phyloP scores from a whole-genome alignment of 225 moss, liverwort and hornwort genomes.

The Takakia lepidozioides region DNA sequence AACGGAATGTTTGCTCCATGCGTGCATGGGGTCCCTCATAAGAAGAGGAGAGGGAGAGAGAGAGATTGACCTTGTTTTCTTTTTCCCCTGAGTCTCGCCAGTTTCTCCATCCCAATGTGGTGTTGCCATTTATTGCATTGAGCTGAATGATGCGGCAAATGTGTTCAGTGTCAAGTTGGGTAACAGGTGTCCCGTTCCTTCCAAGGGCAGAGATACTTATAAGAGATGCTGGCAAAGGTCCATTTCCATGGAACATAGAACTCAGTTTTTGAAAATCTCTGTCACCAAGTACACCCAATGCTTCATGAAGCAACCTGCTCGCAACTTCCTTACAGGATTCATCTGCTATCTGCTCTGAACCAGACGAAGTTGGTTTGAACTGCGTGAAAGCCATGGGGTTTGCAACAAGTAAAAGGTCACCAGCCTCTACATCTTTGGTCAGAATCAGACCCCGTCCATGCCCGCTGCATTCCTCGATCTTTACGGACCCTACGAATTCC shows the following conservation, averaged over 20 bases:
- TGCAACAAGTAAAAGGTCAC: slow-evolving; percentile 68
- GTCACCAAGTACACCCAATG: slow-evolving; percentile 31
- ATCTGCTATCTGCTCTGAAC: slow-evolving; percentile 14
- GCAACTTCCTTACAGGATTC: slow-evolving; percentile 36
- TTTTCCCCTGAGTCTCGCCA: slow-evolving; percentile 47
- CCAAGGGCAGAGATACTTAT: slow-evolving; percentile 37
- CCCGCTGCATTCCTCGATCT: slow-evolving; percentile 38
- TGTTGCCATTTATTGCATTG: slow-evolving; percentile 63
- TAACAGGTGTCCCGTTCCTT: slow-evolving; percentile 13
- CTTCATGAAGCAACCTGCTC: slow-evolving; percentile 41
- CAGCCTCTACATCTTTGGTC: slow-evolving; percentile 64
- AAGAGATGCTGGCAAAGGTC: slow-evolving; percentile 26
- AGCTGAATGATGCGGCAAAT: slow-evolving; percentile 42
- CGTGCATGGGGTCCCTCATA: too few relatives aligned
- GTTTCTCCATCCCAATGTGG: slow-evolving; percentile 56
- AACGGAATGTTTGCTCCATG: too few relatives aligned
- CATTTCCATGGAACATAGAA: slow-evolving; percentile 45
- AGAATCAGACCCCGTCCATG: slow-evolving; percentile 60
- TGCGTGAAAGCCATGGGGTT: slow-evolving; percentile 61
- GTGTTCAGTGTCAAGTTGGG: slow-evolving; percentile 37
- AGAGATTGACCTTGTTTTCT: slow-evolving; percentile 27
- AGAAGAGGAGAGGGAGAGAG: too few relatives aligned
- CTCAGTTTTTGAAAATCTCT: slow-evolving; percentile 45
- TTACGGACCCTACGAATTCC: slow-evolving; percentile 67
- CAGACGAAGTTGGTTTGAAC: too few relatives aligned